These are phyloP conservation scores for Aquilaria sinensis DNA, from an alignment of 345 rosid species.

Conservation along the genomic window DNA sequence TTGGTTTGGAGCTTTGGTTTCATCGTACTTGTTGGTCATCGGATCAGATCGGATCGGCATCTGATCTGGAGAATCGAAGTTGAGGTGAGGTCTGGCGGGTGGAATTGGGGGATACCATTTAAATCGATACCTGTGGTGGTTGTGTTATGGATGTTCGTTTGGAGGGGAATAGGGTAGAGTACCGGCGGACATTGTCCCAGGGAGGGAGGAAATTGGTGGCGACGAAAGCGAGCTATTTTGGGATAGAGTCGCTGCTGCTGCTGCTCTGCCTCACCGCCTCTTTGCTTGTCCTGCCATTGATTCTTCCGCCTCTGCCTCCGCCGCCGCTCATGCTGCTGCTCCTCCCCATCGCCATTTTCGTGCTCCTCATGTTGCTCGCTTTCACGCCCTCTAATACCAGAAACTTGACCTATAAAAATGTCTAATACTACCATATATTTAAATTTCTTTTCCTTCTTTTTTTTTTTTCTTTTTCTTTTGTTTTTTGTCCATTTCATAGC, in stretches of 20 bases:
- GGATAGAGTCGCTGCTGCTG: conserved; percentile 43
- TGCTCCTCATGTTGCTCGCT: conserved; percentile 45
- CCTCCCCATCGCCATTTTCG: conserved; percentile 50
- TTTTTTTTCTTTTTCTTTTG: conserved; percentile 8
- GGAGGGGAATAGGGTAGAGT: conserved; percentile 17
- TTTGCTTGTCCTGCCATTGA: conserved; percentile 52
- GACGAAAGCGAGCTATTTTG: conserved; percentile 27
- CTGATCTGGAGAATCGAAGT: too few relatives aligned
- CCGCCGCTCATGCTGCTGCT: conserved; percentile 64
- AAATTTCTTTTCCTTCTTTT: not conserved
- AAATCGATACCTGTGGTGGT: too few relatives aligned
- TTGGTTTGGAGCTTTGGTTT: too few relatives aligned
- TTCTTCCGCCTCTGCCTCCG: conserved; percentile 72
- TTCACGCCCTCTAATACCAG: conserved; percentile 47
- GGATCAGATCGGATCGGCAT: too few relatives aligned
- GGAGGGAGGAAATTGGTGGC: conserved; percentile 19
- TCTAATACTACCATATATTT: conserved; percentile 15
- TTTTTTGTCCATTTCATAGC: not conserved
- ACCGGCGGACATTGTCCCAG: conserved; percentile 12
- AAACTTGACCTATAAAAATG: conserved; percentile 32
- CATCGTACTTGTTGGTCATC: too few relatives aligned
- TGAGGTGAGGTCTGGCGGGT: too few relatives aligned
- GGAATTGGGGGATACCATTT: too few relatives aligned
- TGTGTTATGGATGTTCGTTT: not conserved
- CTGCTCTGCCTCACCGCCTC: conserved; percentile 49